Evolutionary conservation across 2,329 filamentous ascomycete species (phyloP), one percentile per base, ranked within the genome.

Genomic region (Hypoxylon sp.): DNA sequence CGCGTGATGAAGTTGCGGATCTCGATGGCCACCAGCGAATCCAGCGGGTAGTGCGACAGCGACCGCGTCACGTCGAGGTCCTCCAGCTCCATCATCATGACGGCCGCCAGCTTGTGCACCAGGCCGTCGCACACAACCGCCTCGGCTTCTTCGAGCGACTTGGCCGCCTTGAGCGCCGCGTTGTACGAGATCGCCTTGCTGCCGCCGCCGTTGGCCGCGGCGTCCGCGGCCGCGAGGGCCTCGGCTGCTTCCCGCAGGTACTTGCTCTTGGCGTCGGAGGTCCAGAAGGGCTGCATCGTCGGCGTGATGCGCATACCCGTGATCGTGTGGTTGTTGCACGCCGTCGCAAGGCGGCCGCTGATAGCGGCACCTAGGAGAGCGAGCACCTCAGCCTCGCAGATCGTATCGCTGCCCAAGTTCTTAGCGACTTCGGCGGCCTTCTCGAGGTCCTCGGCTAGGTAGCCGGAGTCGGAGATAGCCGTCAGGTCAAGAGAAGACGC

Each of bases 331-430:
- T 75, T 78, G 58, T 81, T 79, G 72, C 82, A 85, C 0, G 77
- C 73, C 0, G 70, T 67, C 0, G 72, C 72, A 3, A 85, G 68
- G 26, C 78, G 76, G 1, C 83, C 84, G 5, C 73, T 78, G 41
- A 87, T 82, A 17, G 84, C 83, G 0, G 83, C 80, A 1, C 79
- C 80, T 0, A 87, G 75, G 0, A 88, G 77, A 0, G 84, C 84
- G 1, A 86, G 74, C 0, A 87, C 83, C 72, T 88, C 85, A 6
- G 80, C 79, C 68, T 84, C 81, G 67, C 79, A 81, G 67, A 88
- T 81, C 7, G 76, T 77, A 65, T 85, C 79, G 48, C 83, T 81
- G 5, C 79, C 79, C 1, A 84, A 74, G 30, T 83, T 84, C 67
- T 81, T 81, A 41, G 84, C 81, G 0, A 82, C 81, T 63, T 83